These are phyloP conservation scores for Ceratobasidium sp. DNA, from an alignment of 1,284 basidiomycete genomes.

Conservation along the genomic window DNA sequence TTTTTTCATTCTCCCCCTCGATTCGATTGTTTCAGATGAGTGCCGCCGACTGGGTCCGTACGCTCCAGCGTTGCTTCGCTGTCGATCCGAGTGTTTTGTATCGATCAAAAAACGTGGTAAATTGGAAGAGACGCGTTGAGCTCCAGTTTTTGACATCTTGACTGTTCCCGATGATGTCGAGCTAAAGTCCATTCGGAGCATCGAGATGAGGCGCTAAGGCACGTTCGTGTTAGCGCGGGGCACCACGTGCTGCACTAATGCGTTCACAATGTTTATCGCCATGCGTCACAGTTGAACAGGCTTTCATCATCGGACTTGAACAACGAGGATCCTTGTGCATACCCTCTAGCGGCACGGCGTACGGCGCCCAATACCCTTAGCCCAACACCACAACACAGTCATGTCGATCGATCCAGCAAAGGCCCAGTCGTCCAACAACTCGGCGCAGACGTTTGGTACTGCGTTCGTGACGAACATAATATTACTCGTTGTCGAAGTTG, in stretches of 20 bases:
- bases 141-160: no score
- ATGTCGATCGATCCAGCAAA: constrained; percentile 39
- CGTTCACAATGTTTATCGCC: background rate
- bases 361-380: constrained; percentile 4
- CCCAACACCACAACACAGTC: constrained; percentile 10
- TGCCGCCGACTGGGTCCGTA: no score
- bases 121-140: no score
- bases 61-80: no score
- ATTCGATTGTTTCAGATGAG: no score
- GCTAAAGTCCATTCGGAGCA: no score
- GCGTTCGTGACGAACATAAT: constrained; percentile 40
- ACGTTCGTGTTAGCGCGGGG: background rate
- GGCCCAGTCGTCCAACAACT: constrained; percentile 20
- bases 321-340: constrained; percentile 1
- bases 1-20: no score
- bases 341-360: constrained; percentile 23
- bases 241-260: background rate
- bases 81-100: no score
- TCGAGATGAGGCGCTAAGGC: background rate
- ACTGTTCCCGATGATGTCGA: no score
- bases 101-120: no score
- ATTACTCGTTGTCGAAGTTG: constrained; percentile 29
- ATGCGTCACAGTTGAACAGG: constrained; percentile 10
- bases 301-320: constrained; percentile 1
- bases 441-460: constrained; percentile 40